phyloP scores from a whole-genome alignment of 306 rosid genomes.

The Senna tora region DNA sequence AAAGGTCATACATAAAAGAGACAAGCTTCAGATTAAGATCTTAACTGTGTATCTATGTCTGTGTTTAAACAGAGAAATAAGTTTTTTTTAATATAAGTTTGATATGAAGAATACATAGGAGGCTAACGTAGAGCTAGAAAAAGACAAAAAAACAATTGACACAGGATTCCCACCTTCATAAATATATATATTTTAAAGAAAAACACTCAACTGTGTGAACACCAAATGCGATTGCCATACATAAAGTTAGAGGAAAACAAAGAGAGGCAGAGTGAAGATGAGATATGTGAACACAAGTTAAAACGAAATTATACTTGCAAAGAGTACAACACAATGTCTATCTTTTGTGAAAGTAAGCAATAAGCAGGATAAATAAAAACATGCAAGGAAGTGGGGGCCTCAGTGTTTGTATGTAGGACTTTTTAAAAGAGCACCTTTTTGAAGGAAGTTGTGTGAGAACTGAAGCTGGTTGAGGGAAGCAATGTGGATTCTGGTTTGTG shows the following conservation, averaged over 20 bases:
- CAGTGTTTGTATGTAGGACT: constrained; percentile 44
- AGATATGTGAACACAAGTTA: constrained; percentile 21
- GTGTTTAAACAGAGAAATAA: constrained; percentile 31
- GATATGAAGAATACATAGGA: background rate
- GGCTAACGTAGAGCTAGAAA: constrained; percentile 41
- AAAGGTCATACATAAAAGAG: constrained; percentile 46
- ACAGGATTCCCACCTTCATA: background rate
- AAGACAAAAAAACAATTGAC: constrained; percentile 50
- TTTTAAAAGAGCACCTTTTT: constrained; percentile 79
- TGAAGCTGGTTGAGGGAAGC: constrained; percentile 47
- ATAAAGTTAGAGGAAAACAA: constrained; percentile 30
- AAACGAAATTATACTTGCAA: constrained; percentile 13
- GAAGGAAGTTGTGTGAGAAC: constrained; percentile 29
- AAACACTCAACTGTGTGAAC: background rate
- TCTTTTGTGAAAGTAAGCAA: constrained; percentile 41
- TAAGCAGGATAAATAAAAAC: too few species aligned
- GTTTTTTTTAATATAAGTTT: constrained; percentile 27
- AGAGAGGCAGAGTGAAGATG: constrained; percentile 24
- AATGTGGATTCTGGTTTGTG: constrained; percentile 27
- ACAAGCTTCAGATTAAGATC: constrained; percentile 46
- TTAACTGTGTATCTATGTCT: constrained; percentile 36
- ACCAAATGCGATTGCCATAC: constrained; percentile 2
- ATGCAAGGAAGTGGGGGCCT: constrained; percentile 42
- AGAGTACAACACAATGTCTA: constrained; percentile 44
- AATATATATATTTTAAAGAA: background rate